Evolutionary conservation across 2,329 filamentous ascomycete species (phyloP), one percentile per base, ranked within the genome.

Genomic region (Diaporthe helianthi): DNA sequence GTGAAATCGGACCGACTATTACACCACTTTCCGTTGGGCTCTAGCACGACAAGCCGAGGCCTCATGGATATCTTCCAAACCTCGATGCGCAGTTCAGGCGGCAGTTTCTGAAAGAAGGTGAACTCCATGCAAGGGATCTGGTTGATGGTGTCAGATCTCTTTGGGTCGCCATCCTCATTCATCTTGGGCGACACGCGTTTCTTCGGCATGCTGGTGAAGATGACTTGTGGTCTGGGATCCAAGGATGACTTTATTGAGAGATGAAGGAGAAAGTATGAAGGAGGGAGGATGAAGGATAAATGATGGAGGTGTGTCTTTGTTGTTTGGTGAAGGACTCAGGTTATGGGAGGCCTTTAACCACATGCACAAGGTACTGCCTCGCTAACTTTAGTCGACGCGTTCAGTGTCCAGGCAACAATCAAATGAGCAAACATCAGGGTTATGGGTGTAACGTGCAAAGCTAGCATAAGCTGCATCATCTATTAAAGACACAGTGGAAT

Each of bases 391-490:
- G 3, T 41, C 36, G 24, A 61, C 55, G 19, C 24, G 55, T 47
- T 46, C 24, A n/a, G 55, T 46, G 55, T 24, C 55, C 26, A n/a
- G 41, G 58, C 41, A 47, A 61, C 58, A n/a, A 47, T 17, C 19
- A 15, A 3, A 24, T 4, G 2, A 33, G 26, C 31, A 12, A 4
- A 47, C 13, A 17, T 5, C 2, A 13, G 24, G 4, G n/a, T 61
- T 5, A 33, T 29, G 41, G 41, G 58, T n/a, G n/a, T n/a, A n/a
- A n/a, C n/a, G n/a, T n/a, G n/a, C 58, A 29, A 9, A 41, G 58
- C 19, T 33, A 31, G 19, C 4, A 13, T 19, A 7, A 19, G 3
- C 13, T 47, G n/a, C n/a, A 22, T 10, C n/a, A 10, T 47, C 12
- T 4, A 12, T n/a, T 46, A 12, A 22, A n/a, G 41, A 44, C 36